phyloP scores from a whole-genome alignment of 768 basidiomycete species.

The Hemileccinum rubropunctum region DNA sequence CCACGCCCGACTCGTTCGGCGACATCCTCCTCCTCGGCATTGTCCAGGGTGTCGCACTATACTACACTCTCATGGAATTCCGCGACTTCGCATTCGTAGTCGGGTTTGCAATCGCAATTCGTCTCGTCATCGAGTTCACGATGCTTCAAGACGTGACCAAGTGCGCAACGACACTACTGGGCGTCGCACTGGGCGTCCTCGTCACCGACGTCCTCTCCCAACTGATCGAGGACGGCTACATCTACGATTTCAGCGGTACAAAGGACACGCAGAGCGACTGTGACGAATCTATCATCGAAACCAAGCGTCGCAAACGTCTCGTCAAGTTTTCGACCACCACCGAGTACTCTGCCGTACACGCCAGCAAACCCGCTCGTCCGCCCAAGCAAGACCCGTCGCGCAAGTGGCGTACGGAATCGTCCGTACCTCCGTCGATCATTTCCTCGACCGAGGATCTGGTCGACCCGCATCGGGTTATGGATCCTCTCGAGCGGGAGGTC shows the following conservation, averaged over 20 bases:
- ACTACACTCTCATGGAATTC: conserved; percentile 58
- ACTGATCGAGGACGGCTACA: conserved; percentile 51
- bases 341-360: conserved; percentile 27
- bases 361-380: conserved; percentile 25
- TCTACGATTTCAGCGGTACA: conserved; percentile 25
- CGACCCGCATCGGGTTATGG: conserved; percentile 55
- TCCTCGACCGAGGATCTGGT: conserved; percentile 67
- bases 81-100: conserved; percentile 54
- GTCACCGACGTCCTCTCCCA: conserved; percentile 71
- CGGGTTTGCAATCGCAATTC: conserved; percentile 54
- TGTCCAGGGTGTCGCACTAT: conserved; percentile 74
- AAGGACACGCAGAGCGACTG: conserved; percentile 23
- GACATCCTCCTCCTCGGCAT: conserved; percentile 67
- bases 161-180: conserved; percentile 59
- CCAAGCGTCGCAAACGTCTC: conserved; percentile 37
- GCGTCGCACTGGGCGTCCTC: conserved; percentile 65
- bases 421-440: conserved; percentile 51
- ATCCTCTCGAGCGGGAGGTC: conserved; percentile 71
- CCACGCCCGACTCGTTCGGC: conserved; percentile 38
- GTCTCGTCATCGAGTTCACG: conserved; percentile 64
- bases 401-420: conserved; percentile 35
- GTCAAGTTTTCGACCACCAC: conserved; percentile 47
- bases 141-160: conserved; percentile 51
- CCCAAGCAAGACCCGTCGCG: conserved; percentile 28
- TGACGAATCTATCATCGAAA: conserved; percentile 10